phyloP scores from a whole-genome alignment of 2,329 filamentous ascomycete genomes.

The Aspergillus quadricinctus region DNA sequence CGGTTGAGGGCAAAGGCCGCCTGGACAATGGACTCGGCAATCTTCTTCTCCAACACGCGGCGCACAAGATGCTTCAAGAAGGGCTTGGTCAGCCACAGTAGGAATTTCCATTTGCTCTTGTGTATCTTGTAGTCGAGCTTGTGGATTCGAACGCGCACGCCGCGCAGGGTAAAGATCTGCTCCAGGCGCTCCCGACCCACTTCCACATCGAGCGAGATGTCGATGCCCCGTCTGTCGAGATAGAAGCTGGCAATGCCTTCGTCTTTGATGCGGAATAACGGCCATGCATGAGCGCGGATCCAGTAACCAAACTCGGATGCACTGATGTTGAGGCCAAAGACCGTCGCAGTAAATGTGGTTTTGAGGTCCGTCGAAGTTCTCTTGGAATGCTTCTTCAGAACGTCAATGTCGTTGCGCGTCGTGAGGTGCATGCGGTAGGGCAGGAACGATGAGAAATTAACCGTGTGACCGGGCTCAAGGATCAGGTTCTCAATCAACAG shows the following conservation, averaged over 20 bases:
- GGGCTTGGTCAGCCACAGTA: conserved; percentile 81
- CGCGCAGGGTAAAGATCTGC: conserved; percentile 71
- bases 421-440: conserved; percentile 78
- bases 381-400: conserved; percentile 69
- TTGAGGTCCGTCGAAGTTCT: conserved; percentile 63
- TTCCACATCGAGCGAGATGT: conserved; percentile 80
- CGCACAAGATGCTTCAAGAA: conserved; percentile 75
- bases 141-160: conserved; percentile 77
- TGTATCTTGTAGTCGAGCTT: conserved; percentile 76
- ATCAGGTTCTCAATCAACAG: conserved; percentile 86
- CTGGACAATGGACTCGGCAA: conserved; percentile 67
- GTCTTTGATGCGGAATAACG: conserved; percentile 67
- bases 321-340: conserved; percentile 77
- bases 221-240: conserved; percentile 81
- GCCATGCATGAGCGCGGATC: conserved; percentile 70
- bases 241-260: conserved; percentile 81
- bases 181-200: conserved; percentile 74
- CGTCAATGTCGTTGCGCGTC: conserved; percentile 80
- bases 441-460: conserved; percentile 84
- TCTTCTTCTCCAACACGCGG: conserved; percentile 71
- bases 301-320: conserved; percentile 89
- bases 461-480: conserved; percentile 76
- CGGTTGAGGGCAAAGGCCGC: conserved; percentile 71
- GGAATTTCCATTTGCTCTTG: conserved; percentile 65
- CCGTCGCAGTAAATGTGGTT: conserved; percentile 69